Base-by-base conservation (phyloP, 2,329 filamentous ascomycete genomes). In the Akanthomyces uredinophilus region DNA sequence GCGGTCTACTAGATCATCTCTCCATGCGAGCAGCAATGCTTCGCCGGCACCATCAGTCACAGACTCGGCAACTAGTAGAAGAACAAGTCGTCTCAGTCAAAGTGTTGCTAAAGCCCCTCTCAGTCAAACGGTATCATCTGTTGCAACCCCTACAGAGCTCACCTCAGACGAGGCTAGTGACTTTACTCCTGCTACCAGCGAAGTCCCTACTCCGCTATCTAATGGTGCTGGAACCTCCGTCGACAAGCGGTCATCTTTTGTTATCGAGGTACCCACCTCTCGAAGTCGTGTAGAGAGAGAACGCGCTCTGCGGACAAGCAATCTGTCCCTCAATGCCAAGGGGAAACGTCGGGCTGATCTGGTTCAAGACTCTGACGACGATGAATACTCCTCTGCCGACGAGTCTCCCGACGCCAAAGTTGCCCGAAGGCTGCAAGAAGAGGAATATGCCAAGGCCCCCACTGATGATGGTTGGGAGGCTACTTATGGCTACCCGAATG, bases 321-420 rank as follows among this genome's bases (percentile, higher is more conserved):
- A 80, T 55, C 82, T 78, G 64, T 76, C 82, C 2, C 71, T 85
- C 68, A 75, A 73, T 43, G 63, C 75, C 4, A 75, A 81, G 65
- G 70, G 74, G 59, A 82, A 83, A 72, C 73, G 78, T 2, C 59
- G 59, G 54, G 64, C 76, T 60, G 70, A 76, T 37, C 73, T 79
- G 73, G 82, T 64, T 70, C 73, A 77, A 1, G 75, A 79, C 11
- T 74, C 74, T 1, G 73, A 77, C n/a, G 71, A 77, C 2, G 73
- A 77, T 0, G 70, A 70, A 35, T 67, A 68, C 3, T 62, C 68
- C 50, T 65, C 64, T 2, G 69, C 69, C 22, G 43, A 64, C 22
- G 43, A 64, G 6, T 70, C 67, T 13, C 65, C 66, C 16, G 70
- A 75, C 58, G 72, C 68, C 14, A 63, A 68, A 44, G 65, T 70